Evolutionary conservation across 768 basidiomycete species (phyloP).

Genomic region (Scleroderma citrinum): DNA sequence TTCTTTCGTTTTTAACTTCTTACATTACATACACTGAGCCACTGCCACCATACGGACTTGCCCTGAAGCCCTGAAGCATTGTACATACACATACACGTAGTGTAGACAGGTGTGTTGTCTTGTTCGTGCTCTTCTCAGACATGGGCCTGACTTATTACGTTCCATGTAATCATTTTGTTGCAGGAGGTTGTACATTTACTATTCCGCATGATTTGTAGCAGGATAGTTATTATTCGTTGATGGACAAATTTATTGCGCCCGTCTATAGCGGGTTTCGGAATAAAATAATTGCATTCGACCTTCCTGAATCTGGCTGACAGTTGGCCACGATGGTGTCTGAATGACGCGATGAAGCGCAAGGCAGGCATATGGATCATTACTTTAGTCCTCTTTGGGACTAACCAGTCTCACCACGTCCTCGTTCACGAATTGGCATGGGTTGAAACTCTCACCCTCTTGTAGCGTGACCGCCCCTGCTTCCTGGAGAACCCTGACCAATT

Average conservation of each 20-base stretch:
- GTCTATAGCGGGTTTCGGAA: no score
- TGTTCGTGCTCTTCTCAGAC: background rate
- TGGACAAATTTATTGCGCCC: no score
- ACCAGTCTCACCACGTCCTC: constrained; percentile 7
- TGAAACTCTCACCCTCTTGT: constrained; percentile 46
- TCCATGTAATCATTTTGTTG: no score
- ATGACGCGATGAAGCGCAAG: no score
- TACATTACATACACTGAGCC: background rate
- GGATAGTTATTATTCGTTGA: no score
- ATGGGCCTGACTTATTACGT: no score
- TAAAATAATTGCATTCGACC: no score
- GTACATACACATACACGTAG: constrained; percentile 1
- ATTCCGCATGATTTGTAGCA: no score
- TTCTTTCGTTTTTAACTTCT: background rate
- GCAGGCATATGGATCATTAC: no score
- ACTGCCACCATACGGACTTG: constrained; percentile 1
- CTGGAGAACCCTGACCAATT: constrained; percentile 45
- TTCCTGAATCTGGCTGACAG: no score
- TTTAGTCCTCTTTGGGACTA: background rate
- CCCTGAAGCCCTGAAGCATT: background rate
- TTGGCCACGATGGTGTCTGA: no score
- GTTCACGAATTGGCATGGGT: constrained; percentile 53
- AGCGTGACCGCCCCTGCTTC: constrained; percentile 65
- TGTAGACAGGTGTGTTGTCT: background rate
- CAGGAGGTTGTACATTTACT: no score